A percentile compares a stretch with the other conserved stretches of the same genome.
phyloP scores from a whole-genome alignment of 208 protist genomes.

The Leishmania martiniquensis region DNA sequence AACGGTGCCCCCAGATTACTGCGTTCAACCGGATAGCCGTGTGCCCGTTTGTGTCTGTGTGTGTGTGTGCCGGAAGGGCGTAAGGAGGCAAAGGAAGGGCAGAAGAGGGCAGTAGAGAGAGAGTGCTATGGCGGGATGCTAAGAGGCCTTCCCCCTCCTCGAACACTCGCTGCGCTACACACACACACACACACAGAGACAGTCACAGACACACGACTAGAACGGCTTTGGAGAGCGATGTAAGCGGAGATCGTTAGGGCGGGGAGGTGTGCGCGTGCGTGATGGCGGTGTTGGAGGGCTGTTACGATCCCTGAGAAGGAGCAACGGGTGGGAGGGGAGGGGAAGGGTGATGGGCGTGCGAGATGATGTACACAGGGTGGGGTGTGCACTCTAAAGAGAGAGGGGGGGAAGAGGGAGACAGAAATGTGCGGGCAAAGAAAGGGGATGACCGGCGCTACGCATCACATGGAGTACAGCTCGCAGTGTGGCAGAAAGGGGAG shows the following conservation, averaged over 20 bases:
- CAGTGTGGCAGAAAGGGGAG: not conserved
- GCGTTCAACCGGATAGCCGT: too few species aligned
- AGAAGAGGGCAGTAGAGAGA: not conserved
- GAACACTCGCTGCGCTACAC: not conserved
- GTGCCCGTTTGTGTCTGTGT: too few species aligned
- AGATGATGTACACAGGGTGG: not conserved
- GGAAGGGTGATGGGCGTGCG: not conserved
- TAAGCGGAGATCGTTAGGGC: not conserved
- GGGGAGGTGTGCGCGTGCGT: not conserved
- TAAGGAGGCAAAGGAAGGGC: not conserved
- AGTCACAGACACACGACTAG: not conserved
- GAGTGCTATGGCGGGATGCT: not conserved
- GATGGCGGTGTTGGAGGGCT: not conserved
- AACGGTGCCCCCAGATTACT: too few species aligned
- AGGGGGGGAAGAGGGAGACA: not conserved
- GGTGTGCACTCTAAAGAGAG: not conserved
- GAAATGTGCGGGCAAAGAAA: not conserved
- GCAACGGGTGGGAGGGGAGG: not conserved
- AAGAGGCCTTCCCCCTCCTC: not conserved
- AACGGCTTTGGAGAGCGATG: not conserved
- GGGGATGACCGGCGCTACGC: not conserved
- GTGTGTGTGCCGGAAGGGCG: too few species aligned
- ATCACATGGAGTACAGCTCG: not conserved
- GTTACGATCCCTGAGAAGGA: not conserved
- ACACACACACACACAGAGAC: slow-evolving; percentile 14